Evolutionary conservation across 768 basidiomycete genomes (phyloP).

Genomic region (Panaeolus papilionaceus): DNA sequence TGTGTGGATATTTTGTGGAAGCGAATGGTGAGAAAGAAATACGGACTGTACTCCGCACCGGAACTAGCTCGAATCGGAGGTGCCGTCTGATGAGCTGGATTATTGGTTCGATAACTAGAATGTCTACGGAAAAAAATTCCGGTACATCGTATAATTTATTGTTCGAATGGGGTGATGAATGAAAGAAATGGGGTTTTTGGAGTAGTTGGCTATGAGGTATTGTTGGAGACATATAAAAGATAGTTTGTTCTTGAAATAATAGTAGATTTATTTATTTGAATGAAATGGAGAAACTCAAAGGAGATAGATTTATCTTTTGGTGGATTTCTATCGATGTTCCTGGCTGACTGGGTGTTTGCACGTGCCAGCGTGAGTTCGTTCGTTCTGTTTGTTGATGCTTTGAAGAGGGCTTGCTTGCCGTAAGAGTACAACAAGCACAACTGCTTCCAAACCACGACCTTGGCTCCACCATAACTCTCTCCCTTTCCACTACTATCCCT

Average conservation of each 20-base stretch:
- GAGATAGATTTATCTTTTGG: slow-evolving; percentile 44
- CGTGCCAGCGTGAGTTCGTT: slow-evolving; percentile 42
- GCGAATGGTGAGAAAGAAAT: slow-evolving; percentile 6
- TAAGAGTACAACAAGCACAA: slow-evolving; percentile 54
- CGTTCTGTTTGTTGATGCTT: slow-evolving; percentile 57
- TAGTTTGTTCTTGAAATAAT: background rate
- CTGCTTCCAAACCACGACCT: slow-evolving; percentile 58
- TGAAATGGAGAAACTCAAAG: slow-evolving; percentile 33
- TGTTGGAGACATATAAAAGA: background rate
- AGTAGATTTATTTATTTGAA: background rate
- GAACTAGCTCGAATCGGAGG: background rate
- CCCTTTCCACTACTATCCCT: slow-evolving; percentile 37
- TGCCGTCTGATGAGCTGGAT: background rate
- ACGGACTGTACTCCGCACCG: background rate
- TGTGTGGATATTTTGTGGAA: background rate
- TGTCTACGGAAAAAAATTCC: background rate
- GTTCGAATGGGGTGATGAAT: background rate
- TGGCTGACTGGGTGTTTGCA: slow-evolving; percentile 46
- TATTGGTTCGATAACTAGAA: background rate
- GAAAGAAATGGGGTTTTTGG: background rate
- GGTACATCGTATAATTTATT: background rate
- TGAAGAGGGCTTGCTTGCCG: slow-evolving; percentile 40
- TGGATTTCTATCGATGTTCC: slow-evolving; percentile 39
- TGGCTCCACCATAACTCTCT: slow-evolving; percentile 50
- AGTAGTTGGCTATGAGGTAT: background rate